Conservation (phyloP, 1,284 basidiomycete species). For the Phellopilus nigrolimitatus region DNA sequence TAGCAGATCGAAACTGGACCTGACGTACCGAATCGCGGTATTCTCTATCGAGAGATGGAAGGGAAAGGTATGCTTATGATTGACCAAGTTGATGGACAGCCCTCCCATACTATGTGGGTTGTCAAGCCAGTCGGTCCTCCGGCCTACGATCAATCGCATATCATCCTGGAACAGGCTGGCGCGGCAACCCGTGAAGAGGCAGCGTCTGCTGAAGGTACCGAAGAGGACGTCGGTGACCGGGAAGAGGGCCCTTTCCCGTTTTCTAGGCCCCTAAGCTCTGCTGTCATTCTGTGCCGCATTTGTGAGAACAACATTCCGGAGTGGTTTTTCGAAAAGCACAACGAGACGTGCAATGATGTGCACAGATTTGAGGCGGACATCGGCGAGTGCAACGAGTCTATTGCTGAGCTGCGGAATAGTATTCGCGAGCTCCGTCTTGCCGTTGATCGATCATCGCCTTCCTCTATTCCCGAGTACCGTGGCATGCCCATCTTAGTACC, state of each 20-base stretch:
- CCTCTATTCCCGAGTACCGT: conserved; percentile 69
- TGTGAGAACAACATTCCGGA: conserved; percentile 96
- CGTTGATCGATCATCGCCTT: conserved; percentile 60
- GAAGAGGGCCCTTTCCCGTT: conserved; percentile 69
- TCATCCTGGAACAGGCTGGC: conserved; percentile 51
- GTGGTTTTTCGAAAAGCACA: conserved; percentile 99
- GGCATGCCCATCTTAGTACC: conserved; percentile 80
- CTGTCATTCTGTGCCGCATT: conserved; percentile 94
- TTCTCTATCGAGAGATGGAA: conserved; percentile 85
- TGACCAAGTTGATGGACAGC: conserved; percentile 79
- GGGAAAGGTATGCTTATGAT: conserved; percentile 99
- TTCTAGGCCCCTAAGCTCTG: conserved; percentile 70
- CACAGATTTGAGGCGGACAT: conserved; percentile 97
- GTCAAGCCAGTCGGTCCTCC: conserved; percentile 80
- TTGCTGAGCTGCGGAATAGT: conserved; percentile 80
- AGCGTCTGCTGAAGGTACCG: conserved; percentile 31
- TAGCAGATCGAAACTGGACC: conserved; percentile 66
- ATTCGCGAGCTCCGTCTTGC: conserved; percentile 69
- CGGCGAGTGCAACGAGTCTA: conserved; percentile 87
- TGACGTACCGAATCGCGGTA: conserved; percentile 44
- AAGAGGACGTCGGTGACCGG: conserved; percentile 29
- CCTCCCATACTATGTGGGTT: conserved; percentile 99
- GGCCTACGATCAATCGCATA: conserved; percentile 56
- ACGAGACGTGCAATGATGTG: conserved; percentile 97
- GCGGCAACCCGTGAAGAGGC: conserved; percentile 48